These are phyloP conservation scores for Rhodotorula diobovata DNA, from an alignment of 768 basidiomycete species.

Conservation along the genomic window DNA sequence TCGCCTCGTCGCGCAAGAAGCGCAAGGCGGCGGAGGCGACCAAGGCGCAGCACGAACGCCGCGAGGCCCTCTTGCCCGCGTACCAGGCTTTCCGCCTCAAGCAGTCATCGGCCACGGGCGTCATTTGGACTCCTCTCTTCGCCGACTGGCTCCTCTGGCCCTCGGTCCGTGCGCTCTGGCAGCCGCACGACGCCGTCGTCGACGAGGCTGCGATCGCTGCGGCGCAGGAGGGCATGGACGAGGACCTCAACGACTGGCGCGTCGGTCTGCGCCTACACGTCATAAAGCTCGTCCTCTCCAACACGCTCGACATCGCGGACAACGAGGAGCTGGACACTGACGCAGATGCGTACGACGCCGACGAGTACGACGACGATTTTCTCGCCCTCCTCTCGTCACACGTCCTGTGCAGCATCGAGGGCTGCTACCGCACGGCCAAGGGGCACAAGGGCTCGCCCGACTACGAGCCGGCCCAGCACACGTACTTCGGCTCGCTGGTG, in stretches of 20 bases:
- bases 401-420: conserved; percentile 2
- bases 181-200: neutral
- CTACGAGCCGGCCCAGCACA: neutral
- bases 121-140: conserved; percentile 6
- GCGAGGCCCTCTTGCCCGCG: neutral
- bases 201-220: neutral
- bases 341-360: neutral
- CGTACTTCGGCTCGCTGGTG: conserved; percentile 17
- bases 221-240: neutral
- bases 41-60: neutral
- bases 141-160: conserved; percentile 9
- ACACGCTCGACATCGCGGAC: neutral
- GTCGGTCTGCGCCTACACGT: neutral
- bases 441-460: neutral
- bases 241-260: conserved; percentile 8
- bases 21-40: fast-evolving
- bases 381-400: neutral
- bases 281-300: neutral
- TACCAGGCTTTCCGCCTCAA: neutral
- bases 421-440: neutral
- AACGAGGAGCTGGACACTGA: conserved; percentile 5
- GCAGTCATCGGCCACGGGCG: neutral
- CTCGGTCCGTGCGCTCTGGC: conserved; percentile 1
- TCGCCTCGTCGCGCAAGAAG: neutral
- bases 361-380: conserved; percentile 1